Conservation (phyloP, 2,329 filamentous ascomycete genomes). For the Purpureocillium takamizusanense region DNA sequence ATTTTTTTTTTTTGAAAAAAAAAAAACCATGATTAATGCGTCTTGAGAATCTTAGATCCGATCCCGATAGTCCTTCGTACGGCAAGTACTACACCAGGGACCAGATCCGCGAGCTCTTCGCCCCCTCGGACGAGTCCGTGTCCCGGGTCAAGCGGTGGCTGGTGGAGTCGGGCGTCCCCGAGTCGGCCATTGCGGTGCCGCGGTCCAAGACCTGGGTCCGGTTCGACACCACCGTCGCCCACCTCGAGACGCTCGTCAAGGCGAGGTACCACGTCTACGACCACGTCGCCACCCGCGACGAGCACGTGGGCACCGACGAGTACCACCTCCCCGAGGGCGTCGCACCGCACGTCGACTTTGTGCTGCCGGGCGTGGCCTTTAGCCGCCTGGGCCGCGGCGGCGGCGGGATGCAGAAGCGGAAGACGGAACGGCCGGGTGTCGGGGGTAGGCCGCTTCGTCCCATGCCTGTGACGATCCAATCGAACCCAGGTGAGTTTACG, state of each 20-base stretch:
- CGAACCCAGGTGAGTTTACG: too few relatives aligned
- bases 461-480: background rate
- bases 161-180: conserved; percentile 37
- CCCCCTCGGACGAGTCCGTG: conserved; percentile 33
- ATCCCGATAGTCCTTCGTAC: conserved; percentile 34
- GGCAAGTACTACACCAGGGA: conserved; percentile 37
- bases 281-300: conserved; percentile 21
- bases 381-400: background rate
- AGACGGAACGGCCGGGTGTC: background rate
- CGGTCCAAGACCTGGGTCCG: conserved; percentile 42
- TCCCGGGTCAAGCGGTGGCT: conserved; percentile 45
- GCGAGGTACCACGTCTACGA: conserved; percentile 43
- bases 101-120: conserved; percentile 33
- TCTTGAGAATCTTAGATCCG: too few relatives aligned
- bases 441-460: too few relatives aligned
- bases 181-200: conserved; percentile 37
- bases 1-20: too few relatives aligned
- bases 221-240: conserved; percentile 43
- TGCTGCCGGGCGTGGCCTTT: conserved; percentile 26
- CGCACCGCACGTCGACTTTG: conserved; percentile 28
- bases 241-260: conserved; percentile 43
- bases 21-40: too few relatives aligned
- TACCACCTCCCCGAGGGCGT: conserved; percentile 30
- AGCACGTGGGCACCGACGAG: conserved; percentile 30
- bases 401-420: background rate